Percentiles rank a stretch among this genome's conserved stretches.
Conservation (phyloP, 2,329 filamentous ascomycete genomes). For the Arthrobotrys conoides region DNA sequence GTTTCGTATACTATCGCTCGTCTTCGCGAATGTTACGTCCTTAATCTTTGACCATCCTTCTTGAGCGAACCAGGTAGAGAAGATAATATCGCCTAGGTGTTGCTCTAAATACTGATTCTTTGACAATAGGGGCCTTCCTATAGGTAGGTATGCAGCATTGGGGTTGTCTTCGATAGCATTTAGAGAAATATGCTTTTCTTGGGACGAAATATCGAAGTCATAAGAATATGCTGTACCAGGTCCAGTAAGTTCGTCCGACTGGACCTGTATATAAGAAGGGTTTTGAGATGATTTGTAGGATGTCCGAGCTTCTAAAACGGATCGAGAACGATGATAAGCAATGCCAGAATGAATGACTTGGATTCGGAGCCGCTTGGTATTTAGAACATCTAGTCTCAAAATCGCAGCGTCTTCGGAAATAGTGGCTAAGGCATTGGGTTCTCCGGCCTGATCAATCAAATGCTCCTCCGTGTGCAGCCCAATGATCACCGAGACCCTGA, state of each 20-base stretch:
- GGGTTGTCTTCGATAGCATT: neutral
- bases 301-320: neutral
- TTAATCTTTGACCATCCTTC: constrained; percentile 29
- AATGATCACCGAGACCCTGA: constrained; percentile 13
- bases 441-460: neutral
- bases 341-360: neutral
- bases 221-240: neutral
- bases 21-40: constrained; percentile 1
- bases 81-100: neutral
- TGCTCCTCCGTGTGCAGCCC: neutral
- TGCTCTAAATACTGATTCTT: neutral
- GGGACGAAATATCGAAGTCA: constrained; percentile 19
- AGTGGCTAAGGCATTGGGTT: neutral
- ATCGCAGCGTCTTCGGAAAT: neutral
- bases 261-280: constrained; percentile 20
- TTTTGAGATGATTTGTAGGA: neutral
- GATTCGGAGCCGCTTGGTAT: neutral
- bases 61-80: constrained; percentile 30
- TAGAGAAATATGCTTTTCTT: constrained; percentile 19
- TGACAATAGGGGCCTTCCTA: neutral
- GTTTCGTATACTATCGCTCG: neutral
- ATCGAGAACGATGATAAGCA: neutral
- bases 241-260: neutral
- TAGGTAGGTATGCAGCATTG: neutral
- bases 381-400: neutral